These are phyloP conservation scores for Aspergillus tanneri DNA, from an alignment of 2,329 filamentous ascomycete genomes.

Conservation along the genomic window DNA sequence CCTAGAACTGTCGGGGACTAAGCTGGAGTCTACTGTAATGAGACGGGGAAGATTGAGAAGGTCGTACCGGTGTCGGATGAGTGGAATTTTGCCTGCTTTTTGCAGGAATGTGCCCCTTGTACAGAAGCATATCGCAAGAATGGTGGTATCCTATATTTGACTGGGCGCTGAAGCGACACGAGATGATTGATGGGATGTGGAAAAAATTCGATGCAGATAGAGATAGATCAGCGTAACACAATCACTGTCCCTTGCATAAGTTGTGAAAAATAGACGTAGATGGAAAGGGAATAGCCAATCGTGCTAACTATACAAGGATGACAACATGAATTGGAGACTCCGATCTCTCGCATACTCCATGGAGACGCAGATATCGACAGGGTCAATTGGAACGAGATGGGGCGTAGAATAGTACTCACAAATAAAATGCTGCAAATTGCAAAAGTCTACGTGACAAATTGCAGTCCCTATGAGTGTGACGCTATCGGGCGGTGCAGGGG, in stretches of 20 bases:
- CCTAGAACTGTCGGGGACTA: constrained; percentile 44
- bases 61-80: constrained; percentile 47
- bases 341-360: no score
- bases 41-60: constrained; percentile 42
- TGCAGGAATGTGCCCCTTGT: constrained; percentile 55
- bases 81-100: constrained; percentile 46
- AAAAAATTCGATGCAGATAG: constrained; percentile 6
- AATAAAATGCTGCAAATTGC: no score
- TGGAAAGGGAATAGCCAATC: no score
- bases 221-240: not conserved
- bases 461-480: constrained; percentile 21
- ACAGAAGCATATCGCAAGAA: constrained; percentile 55
- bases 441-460: no score
- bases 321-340: no score
- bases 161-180: constrained; percentile 49
- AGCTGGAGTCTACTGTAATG: constrained; percentile 54
- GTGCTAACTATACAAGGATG: no score
- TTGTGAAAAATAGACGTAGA: no score
- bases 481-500: no score
- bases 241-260: no score
- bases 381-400: no score
- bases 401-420: no score
- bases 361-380: no score
- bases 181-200: constrained; percentile 44
- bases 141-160: constrained; percentile 44